phyloP scores from a whole-genome alignment of 2,329 filamentous ascomycete genomes.

The Aspergillus unguis region DNA sequence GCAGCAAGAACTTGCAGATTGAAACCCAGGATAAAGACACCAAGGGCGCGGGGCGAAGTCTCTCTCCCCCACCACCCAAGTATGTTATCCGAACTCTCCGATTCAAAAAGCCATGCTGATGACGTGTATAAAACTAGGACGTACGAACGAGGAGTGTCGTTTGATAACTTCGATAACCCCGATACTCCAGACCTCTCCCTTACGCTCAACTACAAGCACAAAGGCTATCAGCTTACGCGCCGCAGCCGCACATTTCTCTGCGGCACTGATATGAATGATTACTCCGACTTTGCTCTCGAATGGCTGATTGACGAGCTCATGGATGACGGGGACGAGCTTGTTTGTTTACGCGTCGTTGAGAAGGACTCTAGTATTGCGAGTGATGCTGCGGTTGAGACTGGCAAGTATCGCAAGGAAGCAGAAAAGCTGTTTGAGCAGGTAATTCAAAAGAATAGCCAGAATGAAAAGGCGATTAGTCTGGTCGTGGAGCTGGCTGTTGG shows the following conservation, averaged over 20 bases:
- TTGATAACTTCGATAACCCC: conserved; percentile 68
- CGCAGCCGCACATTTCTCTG: conserved; percentile 86
- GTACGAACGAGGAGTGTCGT: conserved; percentile 67
- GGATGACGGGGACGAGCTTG: conserved; percentile 88
- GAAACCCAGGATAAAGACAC: conserved; percentile 25
- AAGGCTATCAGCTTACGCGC: conserved; percentile 75
- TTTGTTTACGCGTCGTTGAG: conserved; percentile 84
- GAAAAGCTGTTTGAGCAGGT: conserved; percentile 70
- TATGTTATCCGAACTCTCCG: conserved; percentile 20
- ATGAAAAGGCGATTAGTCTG: conserved; percentile 75
- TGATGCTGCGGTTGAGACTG: conserved; percentile 60
- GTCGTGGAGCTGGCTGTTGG: conserved; percentile 84
- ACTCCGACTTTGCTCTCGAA: conserved; percentile 87
- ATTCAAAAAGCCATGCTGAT: background rate
- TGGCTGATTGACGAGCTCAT: conserved; percentile 91
- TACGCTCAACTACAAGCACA: conserved; percentile 80
- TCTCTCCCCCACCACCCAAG: conserved; percentile 43
- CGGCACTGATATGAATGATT: conserved; percentile 84
- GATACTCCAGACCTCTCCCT: conserved; percentile 70
- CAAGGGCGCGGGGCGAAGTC: conserved; percentile 26
- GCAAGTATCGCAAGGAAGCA: conserved; percentile 73
- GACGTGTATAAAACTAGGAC: conserved; percentile 42
- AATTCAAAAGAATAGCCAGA: conserved; percentile 73
- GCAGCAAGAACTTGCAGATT: conserved; percentile 24
- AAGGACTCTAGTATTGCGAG: conserved; percentile 70